These are phyloP conservation scores for Paracoccidioides lutzii DNA, from an alignment of 2,329 filamentous ascomycete genomes.

Conservation along the genomic window DNA sequence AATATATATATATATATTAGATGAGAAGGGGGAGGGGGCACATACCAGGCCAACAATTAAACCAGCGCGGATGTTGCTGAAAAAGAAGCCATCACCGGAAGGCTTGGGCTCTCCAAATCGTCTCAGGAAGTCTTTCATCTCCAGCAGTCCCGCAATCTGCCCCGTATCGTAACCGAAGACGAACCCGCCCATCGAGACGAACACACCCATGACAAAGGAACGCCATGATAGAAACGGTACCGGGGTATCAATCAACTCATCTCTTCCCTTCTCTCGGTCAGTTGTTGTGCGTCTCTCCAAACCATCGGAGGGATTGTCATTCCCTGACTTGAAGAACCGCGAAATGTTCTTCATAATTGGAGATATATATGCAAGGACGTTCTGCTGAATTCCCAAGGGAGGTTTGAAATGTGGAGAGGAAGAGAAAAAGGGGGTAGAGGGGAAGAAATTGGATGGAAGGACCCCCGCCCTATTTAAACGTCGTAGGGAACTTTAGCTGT, in stretches of 20 bases:
- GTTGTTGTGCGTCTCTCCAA: neutral
- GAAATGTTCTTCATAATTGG: neutral
- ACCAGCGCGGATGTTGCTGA: conserved; percentile 34
- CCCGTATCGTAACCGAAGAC: conserved; percentile 33
- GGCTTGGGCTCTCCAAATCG: conserved; percentile 28
- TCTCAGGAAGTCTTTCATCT: conserved; percentile 34
- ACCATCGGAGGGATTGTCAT: neutral
- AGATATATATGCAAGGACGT: neutral
- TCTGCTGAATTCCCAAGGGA: neutral
- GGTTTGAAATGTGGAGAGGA: neutral
- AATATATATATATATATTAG: too few species aligned
- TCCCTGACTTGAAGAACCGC: neutral
- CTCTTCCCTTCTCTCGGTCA: neutral
- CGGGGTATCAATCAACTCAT: conserved; percentile 28
- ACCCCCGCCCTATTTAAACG: too few species aligned
- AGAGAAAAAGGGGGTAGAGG: too few species aligned
- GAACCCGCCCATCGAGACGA: conserved; percentile 38
- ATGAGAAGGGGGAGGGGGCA: neutral
- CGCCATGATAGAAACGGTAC: conserved; percentile 32
- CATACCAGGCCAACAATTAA: conserved; percentile 34
- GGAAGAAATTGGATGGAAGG: too few species aligned
- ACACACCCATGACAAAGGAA: conserved; percentile 31
- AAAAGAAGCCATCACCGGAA: conserved; percentile 22
- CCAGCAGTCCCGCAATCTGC: conserved; percentile 35
- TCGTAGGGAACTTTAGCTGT: too few species aligned